Evolutionary conservation across 2,329 filamentous ascomycete species (phyloP).

Genomic region (Phialophora macrospora): DNA sequence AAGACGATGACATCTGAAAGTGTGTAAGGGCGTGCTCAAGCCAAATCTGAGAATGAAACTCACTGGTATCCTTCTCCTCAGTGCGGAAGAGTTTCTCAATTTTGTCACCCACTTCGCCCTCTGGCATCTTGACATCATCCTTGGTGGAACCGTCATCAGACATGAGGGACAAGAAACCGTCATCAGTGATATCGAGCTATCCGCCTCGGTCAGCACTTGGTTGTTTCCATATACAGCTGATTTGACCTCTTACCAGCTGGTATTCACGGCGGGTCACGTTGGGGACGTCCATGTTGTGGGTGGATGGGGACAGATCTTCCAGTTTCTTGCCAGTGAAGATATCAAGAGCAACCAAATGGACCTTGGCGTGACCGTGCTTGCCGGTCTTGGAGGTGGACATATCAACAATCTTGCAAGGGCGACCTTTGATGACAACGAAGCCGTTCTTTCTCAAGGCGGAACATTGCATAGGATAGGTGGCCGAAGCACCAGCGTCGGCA

Average conservation of each 20-base stretch:
- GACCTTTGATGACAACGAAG: constrained; percentile 95
- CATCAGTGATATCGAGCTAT: constrained; percentile 92
- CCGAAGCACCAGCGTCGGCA: constrained; percentile 93
- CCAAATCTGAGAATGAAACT: constrained; percentile 49
- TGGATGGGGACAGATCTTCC: constrained; percentile 98
- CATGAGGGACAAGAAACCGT: constrained; percentile 95
- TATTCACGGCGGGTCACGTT: constrained; percentile 89
- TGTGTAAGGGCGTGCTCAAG: constrained; percentile 19
- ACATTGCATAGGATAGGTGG: constrained; percentile 97
- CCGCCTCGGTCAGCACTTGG: constrained; percentile 2
- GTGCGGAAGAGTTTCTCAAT: constrained; percentile 78
- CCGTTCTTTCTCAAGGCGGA: constrained; percentile 99
- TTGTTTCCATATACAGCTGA: constrained; percentile 64
- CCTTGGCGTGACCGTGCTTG: constrained; percentile 99
- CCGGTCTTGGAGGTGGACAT: constrained; percentile 99
- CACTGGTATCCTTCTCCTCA: constrained; percentile 93
- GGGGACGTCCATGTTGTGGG: constrained; percentile 86
- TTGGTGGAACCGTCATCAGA: constrained; percentile 82
- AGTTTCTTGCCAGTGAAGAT: constrained; percentile 99
- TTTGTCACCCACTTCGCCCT: constrained; percentile 85
- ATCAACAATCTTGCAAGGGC: constrained; percentile 99
- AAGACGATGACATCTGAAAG: constrained; percentile 84
- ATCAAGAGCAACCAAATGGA: constrained; percentile 95
- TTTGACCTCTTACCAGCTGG: constrained; percentile 79
- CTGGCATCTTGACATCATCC: constrained; percentile 93